phyloP scores from a whole-genome alignment of 257 asterid species.

The Nicotiana undulata region DNA sequence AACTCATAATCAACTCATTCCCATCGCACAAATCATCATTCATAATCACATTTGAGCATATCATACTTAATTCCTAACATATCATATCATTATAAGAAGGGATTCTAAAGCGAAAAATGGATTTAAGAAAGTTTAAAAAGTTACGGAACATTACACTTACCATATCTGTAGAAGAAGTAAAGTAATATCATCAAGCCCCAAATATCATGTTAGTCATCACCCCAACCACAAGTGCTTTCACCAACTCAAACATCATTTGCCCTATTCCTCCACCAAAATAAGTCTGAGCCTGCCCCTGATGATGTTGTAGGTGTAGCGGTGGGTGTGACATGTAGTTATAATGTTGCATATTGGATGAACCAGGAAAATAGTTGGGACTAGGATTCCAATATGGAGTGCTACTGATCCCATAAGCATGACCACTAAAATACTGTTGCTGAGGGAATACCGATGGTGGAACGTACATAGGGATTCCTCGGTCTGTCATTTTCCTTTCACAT shows the following conservation, averaged over 20 bases:
- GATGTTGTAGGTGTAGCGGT: not conserved
- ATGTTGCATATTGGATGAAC: constrained; percentile 1
- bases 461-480: constrained; percentile 14
- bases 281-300: not conserved
- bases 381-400: constrained; percentile 4
- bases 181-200: constrained; percentile 15
- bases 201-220: constrained; percentile 34
- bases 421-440: constrained; percentile 13
- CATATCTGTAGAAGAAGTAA: not conserved
- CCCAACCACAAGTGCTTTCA: constrained; percentile 29
- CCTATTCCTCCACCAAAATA: constrained; percentile 4
- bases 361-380: not conserved
- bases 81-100: too few relatives aligned
- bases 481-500: constrained; percentile 2
- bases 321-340: constrained; percentile 15
- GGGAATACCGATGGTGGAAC: constrained; percentile 6
- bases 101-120: too few relatives aligned
- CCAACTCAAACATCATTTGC: constrained; percentile 29
- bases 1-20: too few relatives aligned
- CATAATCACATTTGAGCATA: too few relatives aligned
- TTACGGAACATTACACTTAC: not conserved
- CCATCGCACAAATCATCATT: too few relatives aligned
- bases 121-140: too few relatives aligned
- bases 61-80: too few relatives aligned
- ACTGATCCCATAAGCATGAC: constrained; percentile 3